Evolutionary conservation across 345 rosid species (phyloP).

Genomic region (Brassica cretica): DNA sequence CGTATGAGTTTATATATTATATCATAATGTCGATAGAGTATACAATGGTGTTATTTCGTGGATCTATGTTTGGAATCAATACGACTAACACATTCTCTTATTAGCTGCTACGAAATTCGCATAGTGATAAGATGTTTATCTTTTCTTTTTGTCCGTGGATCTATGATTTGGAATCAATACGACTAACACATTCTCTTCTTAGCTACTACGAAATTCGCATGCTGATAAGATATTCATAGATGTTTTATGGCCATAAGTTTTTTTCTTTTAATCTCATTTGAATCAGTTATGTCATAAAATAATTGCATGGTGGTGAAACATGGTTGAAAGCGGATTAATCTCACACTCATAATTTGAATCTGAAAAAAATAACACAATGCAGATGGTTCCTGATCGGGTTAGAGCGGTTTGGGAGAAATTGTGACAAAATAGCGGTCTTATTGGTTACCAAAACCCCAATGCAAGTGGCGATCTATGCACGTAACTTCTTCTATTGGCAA

Average conservation of each 20-base stretch:
- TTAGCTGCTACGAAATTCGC: background rate
- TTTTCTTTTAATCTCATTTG: background rate
- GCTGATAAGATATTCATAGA: background rate
- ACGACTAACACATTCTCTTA: background rate
- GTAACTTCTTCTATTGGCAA: background rate
- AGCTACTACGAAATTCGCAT: background rate
- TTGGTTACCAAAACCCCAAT: background rate
- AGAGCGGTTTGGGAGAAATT: background rate
- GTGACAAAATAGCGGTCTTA: constrained; percentile 7
- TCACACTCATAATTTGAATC: background rate
- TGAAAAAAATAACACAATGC: background rate
- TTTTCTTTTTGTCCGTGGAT: background rate
- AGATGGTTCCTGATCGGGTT: constrained; percentile 35
- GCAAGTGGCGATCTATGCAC: constrained; percentile 3
- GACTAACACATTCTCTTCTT: constrained; percentile 1
- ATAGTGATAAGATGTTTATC: background rate
- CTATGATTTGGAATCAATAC: background rate
- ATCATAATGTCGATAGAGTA: background rate
- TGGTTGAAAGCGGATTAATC: background rate
- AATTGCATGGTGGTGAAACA: background rate
- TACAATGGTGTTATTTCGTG: background rate
- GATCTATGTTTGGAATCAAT: background rate
- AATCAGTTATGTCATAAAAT: background rate
- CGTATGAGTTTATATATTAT: background rate
- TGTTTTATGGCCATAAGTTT: background rate